Evolutionary conservation across 805 yeast genomes (phyloP), one percentile per base, ranked within the genome.

Genomic region (Hagleromyces aurorensis): DNA sequence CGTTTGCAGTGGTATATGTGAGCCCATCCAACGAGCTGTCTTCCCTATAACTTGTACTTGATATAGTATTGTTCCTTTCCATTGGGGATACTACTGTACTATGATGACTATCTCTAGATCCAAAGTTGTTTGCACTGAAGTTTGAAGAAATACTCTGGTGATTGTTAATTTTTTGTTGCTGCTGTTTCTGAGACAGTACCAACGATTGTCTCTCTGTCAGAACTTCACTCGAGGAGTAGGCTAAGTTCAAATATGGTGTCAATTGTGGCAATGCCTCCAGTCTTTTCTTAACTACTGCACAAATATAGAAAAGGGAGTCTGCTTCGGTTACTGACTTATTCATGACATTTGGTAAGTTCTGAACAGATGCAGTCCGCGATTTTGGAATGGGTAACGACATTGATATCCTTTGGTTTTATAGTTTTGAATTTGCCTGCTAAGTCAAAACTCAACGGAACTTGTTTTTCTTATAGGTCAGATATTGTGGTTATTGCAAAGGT

Each of bases 141-240:
- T 24, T 33, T 4, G 52, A 43, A 4, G 38, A 37, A 9, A 39
- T 33, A 21, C 49, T 44, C 21, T 40, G 40, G 27, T 48, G 49
- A 13, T 35, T 29, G n/a, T 26, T 33, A 6, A 36, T 36, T 24
- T 38, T 40, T 27, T 42, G 49, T 27, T 46, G 51, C 30, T 58
- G 61, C 23, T 55, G 57, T 29, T 57, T 60, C 37, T 64, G 69
- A 3, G 69, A 61, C n/a, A 63, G 34, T 4, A 59, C 36, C 21
- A 62, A 56, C 1, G 86, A 82, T 57, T 81, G 91, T 43, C 77
- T 78, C 48, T 80, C 89, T 25, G 82, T 72, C 27, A 74, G 60
- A 19, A 69, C 71, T 48, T 80, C 87, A 5, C 86, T 81, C 9
- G 75, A 64, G 8, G 70, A 62, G 50, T 69, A 70, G 2, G 89